Conservation (phyloP, 148 eudicot species). For the Pouteria glomerata region DNA sequence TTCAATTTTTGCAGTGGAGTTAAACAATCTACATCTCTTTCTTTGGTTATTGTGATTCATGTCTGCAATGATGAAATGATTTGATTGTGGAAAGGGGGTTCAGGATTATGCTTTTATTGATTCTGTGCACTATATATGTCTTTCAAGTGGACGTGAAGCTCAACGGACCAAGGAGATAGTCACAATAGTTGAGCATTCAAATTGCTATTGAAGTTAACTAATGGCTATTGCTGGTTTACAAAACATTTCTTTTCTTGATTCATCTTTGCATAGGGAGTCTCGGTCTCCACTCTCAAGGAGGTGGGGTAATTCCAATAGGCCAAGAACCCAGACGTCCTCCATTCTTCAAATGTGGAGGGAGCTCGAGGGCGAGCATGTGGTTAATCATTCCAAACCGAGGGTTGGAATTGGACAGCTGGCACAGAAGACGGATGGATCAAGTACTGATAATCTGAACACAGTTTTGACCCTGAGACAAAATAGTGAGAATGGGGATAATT, state of each 20-base stretch:
- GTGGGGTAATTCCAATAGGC: conserved; percentile 33
- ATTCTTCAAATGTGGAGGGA: conserved; percentile 82
- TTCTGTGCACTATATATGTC: conserved; percentile 19
- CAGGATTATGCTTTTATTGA: conserved; percentile 23
- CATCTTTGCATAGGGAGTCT: conserved; percentile 49
- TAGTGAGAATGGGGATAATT: conserved; percentile 26
- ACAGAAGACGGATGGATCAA: conserved; percentile 25
- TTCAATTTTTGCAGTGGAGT: conserved; percentile 15
- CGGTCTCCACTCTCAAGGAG: conserved; percentile 40
- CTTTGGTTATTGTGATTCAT: conserved; percentile 7
- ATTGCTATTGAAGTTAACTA: conserved; percentile 13
- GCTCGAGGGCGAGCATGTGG: conserved; percentile 64
- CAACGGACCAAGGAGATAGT: conserved; percentile 13
- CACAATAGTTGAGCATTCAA: conserved; percentile 17
- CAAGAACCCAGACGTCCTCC: conserved; percentile 55
- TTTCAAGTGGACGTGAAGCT: conserved; percentile 16
- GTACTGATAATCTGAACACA: conserved; percentile 17
- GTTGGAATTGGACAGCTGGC: conserved; percentile 24
- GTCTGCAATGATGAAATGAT: conserved; percentile 25
- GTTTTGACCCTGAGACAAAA: conserved; percentile 22
- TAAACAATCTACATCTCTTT: not conserved
- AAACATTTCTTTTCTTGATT: conserved; percentile 47
- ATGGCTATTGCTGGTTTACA: conserved; percentile 84
- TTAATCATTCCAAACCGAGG: conserved; percentile 30
- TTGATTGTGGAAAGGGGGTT: conserved; percentile 19